Conservation (phyloP, 2,329 filamentous ascomycete genomes). For the Paecilomyces sp. region DNA sequence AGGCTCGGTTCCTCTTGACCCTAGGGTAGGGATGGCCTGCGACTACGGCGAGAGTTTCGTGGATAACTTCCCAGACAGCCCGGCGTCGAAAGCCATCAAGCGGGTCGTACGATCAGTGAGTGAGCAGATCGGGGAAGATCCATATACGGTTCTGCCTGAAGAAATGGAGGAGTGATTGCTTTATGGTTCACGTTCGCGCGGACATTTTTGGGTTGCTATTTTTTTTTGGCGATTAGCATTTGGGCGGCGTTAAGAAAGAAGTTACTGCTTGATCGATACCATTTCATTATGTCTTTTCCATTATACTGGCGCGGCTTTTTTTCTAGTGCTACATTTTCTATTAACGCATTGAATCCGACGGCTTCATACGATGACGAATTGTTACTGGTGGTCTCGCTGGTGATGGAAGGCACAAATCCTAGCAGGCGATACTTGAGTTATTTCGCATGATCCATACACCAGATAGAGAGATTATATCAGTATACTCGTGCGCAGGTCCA, state of each 20-base stretch:
- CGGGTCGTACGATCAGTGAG: slow-evolving; percentile 70
- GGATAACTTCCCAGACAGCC: slow-evolving; percentile 86
- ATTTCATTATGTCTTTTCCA: background rate
- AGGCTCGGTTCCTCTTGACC: slow-evolving; percentile 84
- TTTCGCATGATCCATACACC: background rate
- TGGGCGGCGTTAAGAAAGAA: background rate
- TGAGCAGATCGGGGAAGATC: slow-evolving; percentile 56
- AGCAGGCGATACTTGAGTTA: background rate
- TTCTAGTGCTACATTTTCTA: background rate
- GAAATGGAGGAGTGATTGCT: slow-evolving; percentile 18
- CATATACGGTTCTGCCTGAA: slow-evolving; percentile 41
- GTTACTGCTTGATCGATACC: background rate
- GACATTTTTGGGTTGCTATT: background rate
- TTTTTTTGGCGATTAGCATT: background rate
- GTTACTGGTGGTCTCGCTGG: background rate
- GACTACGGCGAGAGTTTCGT: slow-evolving; percentile 98
- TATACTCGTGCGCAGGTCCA: background rate
- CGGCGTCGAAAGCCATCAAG: slow-evolving; percentile 75
- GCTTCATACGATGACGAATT: background rate
- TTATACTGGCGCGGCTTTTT: background rate
- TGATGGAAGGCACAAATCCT: too few species aligned
- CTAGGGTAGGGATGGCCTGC: slow-evolving; percentile 89
- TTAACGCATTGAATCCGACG: background rate
- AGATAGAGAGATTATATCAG: background rate
- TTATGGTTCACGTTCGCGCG: background rate